phyloP scores from a whole-genome alignment of 345 rosid species.

The Luvunga scandens region DNA sequence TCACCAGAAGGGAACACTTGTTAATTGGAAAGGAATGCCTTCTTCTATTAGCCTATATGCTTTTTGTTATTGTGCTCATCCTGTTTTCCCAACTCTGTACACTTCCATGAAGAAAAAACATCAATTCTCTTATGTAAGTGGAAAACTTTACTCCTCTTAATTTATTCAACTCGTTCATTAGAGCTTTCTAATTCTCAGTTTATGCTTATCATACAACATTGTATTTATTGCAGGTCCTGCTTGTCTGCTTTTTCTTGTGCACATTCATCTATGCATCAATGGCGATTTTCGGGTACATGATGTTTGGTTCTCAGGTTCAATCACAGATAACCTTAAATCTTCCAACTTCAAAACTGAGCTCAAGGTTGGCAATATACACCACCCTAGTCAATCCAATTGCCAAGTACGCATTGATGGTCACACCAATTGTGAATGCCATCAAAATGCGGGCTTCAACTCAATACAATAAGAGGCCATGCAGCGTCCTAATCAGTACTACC shows the following conservation, averaged over 20 bases:
- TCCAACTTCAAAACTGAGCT: conserved; percentile 40
- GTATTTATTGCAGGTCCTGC: conserved; percentile 37
- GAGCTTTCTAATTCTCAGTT: background rate
- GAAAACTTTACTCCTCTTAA: background rate
- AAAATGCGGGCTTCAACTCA: conserved; percentile 29
- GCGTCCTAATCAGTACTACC: conserved; percentile 35
- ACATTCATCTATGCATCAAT: conserved; percentile 50
- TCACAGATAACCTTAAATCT: conserved; percentile 61
- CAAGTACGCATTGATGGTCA: conserved; percentile 56
- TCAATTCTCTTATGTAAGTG: conserved; percentile 77
- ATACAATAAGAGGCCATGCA: conserved; percentile 22
- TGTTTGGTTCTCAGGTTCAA: conserved; percentile 45
- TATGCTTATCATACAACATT: background rate
- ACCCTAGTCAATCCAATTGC: conserved; percentile 58
- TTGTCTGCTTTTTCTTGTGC: conserved; percentile 50
- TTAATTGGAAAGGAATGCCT: conserved; percentile 57
- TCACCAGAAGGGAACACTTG: conserved; percentile 36
- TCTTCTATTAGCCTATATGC: conserved; percentile 81
- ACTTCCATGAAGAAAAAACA: conserved; percentile 73
- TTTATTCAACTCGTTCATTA: background rate
- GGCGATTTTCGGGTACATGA: conserved; percentile 55
- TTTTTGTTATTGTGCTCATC: conserved; percentile 95
- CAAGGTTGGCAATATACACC: conserved; percentile 61
- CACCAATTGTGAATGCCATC: conserved; percentile 46
- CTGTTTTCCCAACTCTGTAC: conserved; percentile 84